phyloP scores from a whole-genome alignment of 306 rosid species.

The Calophaca sinica region DNA sequence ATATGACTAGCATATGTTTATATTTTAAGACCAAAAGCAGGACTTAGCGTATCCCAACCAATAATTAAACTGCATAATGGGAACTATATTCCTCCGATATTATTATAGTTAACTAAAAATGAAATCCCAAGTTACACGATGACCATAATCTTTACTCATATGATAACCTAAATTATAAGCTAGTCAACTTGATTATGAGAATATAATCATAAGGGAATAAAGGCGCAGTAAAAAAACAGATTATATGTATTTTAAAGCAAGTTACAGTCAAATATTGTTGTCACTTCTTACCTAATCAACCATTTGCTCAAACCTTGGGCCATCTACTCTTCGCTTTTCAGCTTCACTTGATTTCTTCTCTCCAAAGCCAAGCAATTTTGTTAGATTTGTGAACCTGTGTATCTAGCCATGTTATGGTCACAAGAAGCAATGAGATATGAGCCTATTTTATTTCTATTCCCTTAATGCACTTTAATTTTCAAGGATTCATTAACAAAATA shows the following conservation, averaged over 20 bases:
- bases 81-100: conserved; percentile 20
- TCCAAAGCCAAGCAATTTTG: conserved; percentile 37
- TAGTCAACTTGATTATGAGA: conserved; percentile 51
- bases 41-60: background rate
- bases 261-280: conserved; percentile 37
- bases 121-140: conserved; percentile 28
- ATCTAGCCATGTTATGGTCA: background rate
- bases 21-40: conserved; percentile 11
- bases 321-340: conserved; percentile 39
- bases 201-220: conserved; percentile 47
- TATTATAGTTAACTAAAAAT: background rate
- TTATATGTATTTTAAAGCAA: conserved; percentile 35
- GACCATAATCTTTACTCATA: conserved; percentile 34
- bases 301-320: conserved; percentile 43
- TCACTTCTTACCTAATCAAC: conserved; percentile 42
- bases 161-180: conserved; percentile 44
- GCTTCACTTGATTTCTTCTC: conserved; percentile 43
- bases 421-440: conserved; percentile 34
- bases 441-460: conserved; percentile 47
- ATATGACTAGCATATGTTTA: background rate
- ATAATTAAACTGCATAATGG: conserved; percentile 30
- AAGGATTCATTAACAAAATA: too few relatives aligned
- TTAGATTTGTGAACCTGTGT: conserved; percentile 9
- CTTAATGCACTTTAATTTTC: too few relatives aligned
- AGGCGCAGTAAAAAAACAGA: conserved; percentile 39